Evolutionary conservation across 805 yeast genomes (phyloP), one percentile per base, ranked within the genome.

Genomic region (Nakazawaea ishiwadae): DNA sequence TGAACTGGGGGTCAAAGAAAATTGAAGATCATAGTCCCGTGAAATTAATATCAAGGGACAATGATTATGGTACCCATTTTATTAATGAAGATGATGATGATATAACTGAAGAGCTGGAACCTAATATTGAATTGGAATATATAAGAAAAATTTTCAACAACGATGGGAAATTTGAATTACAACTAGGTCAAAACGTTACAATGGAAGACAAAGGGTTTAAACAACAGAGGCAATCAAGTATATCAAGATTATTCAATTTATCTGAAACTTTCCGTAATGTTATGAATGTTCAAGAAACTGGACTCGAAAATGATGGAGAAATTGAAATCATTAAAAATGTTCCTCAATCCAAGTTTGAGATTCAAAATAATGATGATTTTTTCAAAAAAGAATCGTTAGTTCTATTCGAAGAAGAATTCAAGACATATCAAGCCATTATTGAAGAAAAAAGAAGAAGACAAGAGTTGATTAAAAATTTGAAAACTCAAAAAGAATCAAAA

Each of bases 361-460:
- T 40, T 29, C 15, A 26, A 35, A 4, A 40, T 31, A 24, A 16
- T 14, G 17, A 27, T 11, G 39, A 40, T 23, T 20, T 12, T 7
- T 30, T 41, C 23, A 41, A 31, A 18, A 24, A 31, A 1, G 32
- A 36, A 16, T 28, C 38, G 14, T 27, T 42, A 4, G 16, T 42
- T 12, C 21, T 37, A 3, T 60, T 63, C 39, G 61, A 59, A 28
- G 55, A 58, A 21, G 67, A 63, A 31, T 70, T 63, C 50, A 65
- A 62, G 42, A 68, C 62, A 37, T 74, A 71, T 46, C 73, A 66
- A 47, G 63, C 63, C 42, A 58, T 71, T 16, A 52, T 72, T 45
- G 63, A 62, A 35, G 74, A 72, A 48, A 62, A 73, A 27, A 57
- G 60, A 40, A 58, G 58, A 43, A 55, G 62, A 55, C 60, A 56